phyloP scores from a whole-genome alignment of 2,329 filamentous ascomycete genomes.

The Talaromyces sp. region DNA sequence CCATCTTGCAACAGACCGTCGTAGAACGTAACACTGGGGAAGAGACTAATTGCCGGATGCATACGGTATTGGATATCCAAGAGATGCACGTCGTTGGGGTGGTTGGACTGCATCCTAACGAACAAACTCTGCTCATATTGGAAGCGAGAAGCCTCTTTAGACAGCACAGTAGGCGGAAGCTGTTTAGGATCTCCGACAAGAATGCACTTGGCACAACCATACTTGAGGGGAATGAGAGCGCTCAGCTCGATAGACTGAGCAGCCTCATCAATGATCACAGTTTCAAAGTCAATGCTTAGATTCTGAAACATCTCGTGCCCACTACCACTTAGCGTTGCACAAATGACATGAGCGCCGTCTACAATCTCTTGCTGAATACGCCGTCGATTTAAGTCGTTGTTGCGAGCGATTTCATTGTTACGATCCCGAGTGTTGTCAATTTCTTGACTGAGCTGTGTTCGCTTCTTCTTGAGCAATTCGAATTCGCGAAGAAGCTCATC shows the following conservation, averaged over 20 bases:
- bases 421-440: conserved; percentile 87
- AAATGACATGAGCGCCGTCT: conserved; percentile 86
- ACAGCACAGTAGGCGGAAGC: conserved; percentile 90
- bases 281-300: conserved; percentile 94
- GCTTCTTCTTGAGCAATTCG: conserved; percentile 71
- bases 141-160: conserved; percentile 84
- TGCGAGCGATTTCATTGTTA: conserved; percentile 74
- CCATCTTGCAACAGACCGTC: conserved; percentile 84
- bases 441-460: conserved; percentile 70
- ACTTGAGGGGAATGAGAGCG: conserved; percentile 93
- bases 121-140: conserved; percentile 98
- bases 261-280: conserved; percentile 96
- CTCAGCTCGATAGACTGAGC: conserved; percentile 97
- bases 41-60: conserved; percentile 93
- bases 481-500: conserved; percentile 68
- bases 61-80: conserved; percentile 99
- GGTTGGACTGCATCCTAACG: conserved; percentile 94
- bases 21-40: conserved; percentile 90
- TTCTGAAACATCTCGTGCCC: conserved; percentile 97
- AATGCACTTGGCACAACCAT: conserved; percentile 94
- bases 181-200: conserved; percentile 98
- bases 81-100: conserved; percentile 82
- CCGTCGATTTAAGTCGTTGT: conserved; percentile 79
- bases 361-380: conserved; percentile 87
- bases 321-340: conserved; percentile 89